A percentile compares a stretch with the other conserved stretches of the same genome.
Conservation (phyloP, 1,139 yeast genomes). For the Tardiomyces blankii region DNA sequence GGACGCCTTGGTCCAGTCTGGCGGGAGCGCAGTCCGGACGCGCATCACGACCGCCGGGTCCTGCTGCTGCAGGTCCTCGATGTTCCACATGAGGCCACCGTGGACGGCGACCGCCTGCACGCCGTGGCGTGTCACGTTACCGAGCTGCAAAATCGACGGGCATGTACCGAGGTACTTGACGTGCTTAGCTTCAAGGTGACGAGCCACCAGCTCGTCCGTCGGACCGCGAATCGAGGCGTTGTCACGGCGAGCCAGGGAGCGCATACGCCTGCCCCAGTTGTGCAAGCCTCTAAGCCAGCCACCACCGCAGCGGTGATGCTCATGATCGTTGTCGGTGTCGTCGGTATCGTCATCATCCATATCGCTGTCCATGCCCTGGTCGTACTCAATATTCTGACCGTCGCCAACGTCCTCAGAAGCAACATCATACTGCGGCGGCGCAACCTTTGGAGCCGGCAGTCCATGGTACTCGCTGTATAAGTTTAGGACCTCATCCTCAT, state of each 20-base stretch:
- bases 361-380: background rate
- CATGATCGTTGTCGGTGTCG: background rate
- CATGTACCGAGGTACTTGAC: conserved; percentile 47
- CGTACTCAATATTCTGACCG: background rate
- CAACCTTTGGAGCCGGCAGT: conserved; percentile 26
- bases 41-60: conserved; percentile 49
- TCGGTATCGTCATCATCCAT: background rate
- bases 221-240: background rate
- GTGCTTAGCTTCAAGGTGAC: conserved; percentile 47
- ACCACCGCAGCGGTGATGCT: too few relatives aligned
- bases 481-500: conserved; percentile 57
- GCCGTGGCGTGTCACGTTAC: conserved; percentile 41
- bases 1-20: conserved; percentile 43
- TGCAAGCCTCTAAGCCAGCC: background rate
- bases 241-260: too few relatives aligned
- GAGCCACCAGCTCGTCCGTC: conserved; percentile 47
- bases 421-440: conserved; percentile 9
- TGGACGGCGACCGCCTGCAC: conserved; percentile 59
- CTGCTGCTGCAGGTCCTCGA: conserved; percentile 42
- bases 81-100: conserved; percentile 64
- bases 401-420: background rate
- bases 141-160: conserved; percentile 52
- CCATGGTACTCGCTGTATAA: conserved; percentile 51
- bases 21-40: conserved; percentile 50
- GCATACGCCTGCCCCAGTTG: too few relatives aligned